Base-by-base conservation (phyloP, 2,329 filamentous ascomycete genomes). In the Fusarium liriodendri region DNA sequence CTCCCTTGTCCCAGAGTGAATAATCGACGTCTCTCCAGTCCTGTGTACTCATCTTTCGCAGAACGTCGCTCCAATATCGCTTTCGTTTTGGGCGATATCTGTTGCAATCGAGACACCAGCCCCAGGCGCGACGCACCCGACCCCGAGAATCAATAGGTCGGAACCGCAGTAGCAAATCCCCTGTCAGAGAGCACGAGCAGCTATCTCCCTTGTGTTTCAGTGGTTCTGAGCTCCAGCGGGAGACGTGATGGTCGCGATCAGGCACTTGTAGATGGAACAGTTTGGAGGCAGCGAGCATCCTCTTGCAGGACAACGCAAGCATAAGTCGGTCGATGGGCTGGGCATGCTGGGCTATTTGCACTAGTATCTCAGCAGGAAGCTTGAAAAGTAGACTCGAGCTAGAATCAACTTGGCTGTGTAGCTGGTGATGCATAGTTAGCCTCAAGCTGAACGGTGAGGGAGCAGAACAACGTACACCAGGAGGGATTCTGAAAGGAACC, bases 331-430 rank as follows among this genome's bases (percentile, higher is more conserved):
- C 74, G 16, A 66, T 54, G 25, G 54, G 35, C 6, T 50, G 33
- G 9, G 71, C 62, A 18, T 75, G 65, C 5, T 57, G 40, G 42
- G 76, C 77, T 40, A 80, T 75, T 5, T 74, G 67, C 27, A 71
- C 60, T n/a, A 80, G 64, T 52, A 80, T 74, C 32, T 81, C 79
- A 18, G 73, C 62, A 10, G 79, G 79, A 2, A 81, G 66, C n/a
- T 42, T 69, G 25, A 77, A 62, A 9, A 80, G 62, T 0, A 66
- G 33, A 35, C 71, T 59, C 18, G 40, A 67, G 29, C 20, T 52
- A 22, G 25, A 10, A 7, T 5, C 62, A 25, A 6, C 52, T 25
- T 66, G 50, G 2, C 18, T 32, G n/a, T 37, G 20, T 6, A 76
- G 20, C 69, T 76, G 7, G 13, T 6, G 6, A n/a, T 18, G 6